phyloP scores from a whole-genome alignment of 179 eudicot genomes.

The Beta lomatogona region DNA sequence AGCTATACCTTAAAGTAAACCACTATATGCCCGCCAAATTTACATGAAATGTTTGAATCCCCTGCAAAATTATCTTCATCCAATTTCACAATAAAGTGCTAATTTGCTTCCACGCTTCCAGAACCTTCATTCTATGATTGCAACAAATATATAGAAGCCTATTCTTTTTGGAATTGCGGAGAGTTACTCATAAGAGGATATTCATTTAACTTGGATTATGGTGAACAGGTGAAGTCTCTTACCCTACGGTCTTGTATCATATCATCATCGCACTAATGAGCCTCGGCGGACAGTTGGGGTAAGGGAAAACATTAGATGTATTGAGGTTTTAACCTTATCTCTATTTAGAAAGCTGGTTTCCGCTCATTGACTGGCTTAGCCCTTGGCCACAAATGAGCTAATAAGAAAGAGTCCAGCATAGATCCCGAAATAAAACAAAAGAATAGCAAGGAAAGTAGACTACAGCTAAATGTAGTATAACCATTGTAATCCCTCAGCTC shows the following conservation, averaged over 20 bases:
- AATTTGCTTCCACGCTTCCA: background rate
- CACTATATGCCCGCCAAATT: background rate
- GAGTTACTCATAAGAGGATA: background rate
- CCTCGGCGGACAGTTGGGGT: background rate
- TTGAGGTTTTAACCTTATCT: background rate
- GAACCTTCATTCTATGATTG: background rate
- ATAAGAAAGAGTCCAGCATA: too few species aligned
- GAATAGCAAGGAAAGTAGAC: too few species aligned
- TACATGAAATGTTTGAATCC: background rate
- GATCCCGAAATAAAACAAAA: too few species aligned
- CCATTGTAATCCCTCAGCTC: too few species aligned
- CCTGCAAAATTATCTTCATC: background rate
- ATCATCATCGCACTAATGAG: background rate
- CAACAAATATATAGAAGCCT: background rate
- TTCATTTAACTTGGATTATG: background rate
- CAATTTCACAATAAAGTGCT: background rate
- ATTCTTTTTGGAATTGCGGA: background rate
- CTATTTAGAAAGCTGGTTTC: background rate
- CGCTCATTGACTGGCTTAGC: background rate
- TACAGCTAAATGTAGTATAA: too few species aligned
- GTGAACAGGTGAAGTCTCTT: background rate
- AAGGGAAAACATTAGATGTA: background rate
- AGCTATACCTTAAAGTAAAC: background rate
- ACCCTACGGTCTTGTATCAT: background rate
- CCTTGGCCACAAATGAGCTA: too few species aligned